phyloP scores from a whole-genome alignment of 805 yeast species.

The Ogataea polymorpha region DNA sequence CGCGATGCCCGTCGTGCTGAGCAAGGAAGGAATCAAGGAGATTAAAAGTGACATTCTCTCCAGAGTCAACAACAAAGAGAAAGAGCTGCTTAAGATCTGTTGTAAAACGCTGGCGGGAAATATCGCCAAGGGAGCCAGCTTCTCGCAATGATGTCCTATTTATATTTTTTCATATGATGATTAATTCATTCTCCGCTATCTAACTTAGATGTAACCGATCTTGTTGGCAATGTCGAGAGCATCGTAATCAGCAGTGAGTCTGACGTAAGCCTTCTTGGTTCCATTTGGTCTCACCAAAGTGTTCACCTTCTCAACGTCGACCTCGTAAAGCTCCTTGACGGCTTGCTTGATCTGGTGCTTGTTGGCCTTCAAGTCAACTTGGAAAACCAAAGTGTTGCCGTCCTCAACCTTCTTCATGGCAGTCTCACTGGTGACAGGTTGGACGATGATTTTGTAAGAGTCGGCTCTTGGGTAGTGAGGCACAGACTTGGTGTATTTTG shows the following conservation, averaged over 20 bases:
- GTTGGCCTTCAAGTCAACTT: slow-evolving; percentile 96
- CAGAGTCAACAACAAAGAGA: slow-evolving; percentile 49
- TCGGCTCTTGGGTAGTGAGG: slow-evolving; percentile 98
- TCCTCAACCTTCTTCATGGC: slow-evolving; percentile 99
- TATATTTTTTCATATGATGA: slow-evolving; percentile 12
- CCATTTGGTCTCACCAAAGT: slow-evolving; percentile 98
- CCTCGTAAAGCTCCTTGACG: slow-evolving; percentile 96
- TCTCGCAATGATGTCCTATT: slow-evolving; percentile 19
- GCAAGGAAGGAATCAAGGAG: slow-evolving; percentile 51
- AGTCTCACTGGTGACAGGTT: slow-evolving; percentile 96
- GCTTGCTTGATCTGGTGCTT: slow-evolving; percentile 98
- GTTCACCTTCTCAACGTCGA: slow-evolving; percentile 91
- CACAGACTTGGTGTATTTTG: slow-evolving; percentile 95
- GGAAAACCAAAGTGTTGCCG: slow-evolving; percentile 98
- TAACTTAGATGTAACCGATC: slow-evolving; percentile 88
- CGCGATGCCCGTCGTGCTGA: slow-evolving; percentile 60
- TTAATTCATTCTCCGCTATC: slow-evolving; percentile 29
- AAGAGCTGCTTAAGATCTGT: slow-evolving; percentile 51
- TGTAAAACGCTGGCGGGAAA: slow-evolving; percentile 51
- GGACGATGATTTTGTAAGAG: slow-evolving; percentile 88
- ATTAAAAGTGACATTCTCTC: slow-evolving; percentile 54
- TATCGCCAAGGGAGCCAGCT: slow-evolving; percentile 53
- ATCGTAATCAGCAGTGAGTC: slow-evolving; percentile 98
- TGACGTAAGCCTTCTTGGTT: slow-evolving; percentile 99
- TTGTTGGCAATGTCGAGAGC: slow-evolving; percentile 99